Conservation (phyloP, 1,284 basidiomycete genomes). For the Salmacisia buchloeana region DNA sequence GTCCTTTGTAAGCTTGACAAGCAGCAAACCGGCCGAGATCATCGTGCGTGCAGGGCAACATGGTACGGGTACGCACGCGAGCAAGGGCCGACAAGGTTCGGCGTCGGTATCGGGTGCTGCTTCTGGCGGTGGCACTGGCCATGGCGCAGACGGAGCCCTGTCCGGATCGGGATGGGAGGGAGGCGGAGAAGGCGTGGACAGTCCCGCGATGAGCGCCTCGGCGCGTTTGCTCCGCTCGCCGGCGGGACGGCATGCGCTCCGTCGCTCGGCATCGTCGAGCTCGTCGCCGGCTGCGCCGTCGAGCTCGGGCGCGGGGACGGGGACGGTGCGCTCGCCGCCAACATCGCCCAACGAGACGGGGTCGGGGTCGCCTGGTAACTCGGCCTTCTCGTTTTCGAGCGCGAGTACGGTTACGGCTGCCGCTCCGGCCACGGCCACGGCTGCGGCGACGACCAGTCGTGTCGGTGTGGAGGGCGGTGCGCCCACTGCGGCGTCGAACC, state of each 20-base stretch:
- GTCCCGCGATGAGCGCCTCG: not conserved
- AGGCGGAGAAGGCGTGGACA: not conserved
- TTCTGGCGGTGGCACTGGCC: too few relatives aligned
- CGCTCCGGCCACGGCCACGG: not conserved
- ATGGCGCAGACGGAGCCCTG: too few relatives aligned
- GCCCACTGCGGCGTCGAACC: not conserved
- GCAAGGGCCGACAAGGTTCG: too few relatives aligned
- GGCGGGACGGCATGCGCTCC: not conserved
- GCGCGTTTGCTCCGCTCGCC: not conserved
- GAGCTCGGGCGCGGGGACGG: not conserved
- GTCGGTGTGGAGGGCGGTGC: too few relatives aligned
- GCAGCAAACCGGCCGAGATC: slow-evolving; percentile 7
- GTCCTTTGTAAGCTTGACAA: not conserved
- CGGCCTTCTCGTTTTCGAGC: not conserved
- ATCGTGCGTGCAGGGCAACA: not conserved
- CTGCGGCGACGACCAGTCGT: not conserved
- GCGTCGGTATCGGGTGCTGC: too few relatives aligned
- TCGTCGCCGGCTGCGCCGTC: too few relatives aligned
- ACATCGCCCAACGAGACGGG: not conserved
- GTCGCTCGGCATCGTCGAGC: too few relatives aligned
- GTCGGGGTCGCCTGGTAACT: not conserved
- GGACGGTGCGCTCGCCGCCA: not conserved
- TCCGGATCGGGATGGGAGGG: not conserved
- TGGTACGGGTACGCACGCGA: too few relatives aligned
- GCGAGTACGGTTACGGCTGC: not conserved